Conservation (phyloP, 73 alveolate species). For the Paramecium biaurelia region DNA sequence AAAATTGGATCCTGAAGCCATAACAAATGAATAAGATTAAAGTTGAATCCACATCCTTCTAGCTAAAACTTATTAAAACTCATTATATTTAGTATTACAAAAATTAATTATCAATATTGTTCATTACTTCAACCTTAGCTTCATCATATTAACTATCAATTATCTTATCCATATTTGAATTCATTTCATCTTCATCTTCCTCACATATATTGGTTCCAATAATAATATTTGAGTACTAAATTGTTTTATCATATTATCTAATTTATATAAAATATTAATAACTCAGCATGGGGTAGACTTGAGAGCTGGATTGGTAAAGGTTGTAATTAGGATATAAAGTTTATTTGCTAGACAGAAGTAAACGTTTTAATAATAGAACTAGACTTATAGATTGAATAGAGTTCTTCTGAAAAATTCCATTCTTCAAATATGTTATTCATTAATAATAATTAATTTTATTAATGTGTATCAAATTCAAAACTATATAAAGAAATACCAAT, state of each 20-base stretch:
- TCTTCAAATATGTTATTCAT: background rate
- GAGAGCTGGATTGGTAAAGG: background rate
- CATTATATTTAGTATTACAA: background rate
- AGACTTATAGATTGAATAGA: background rate
- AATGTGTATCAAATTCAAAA: background rate
- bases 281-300: background rate
- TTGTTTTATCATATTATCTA: background rate
- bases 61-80: constrained; percentile 19
- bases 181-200: background rate
- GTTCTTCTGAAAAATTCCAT: background rate
- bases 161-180: background rate
- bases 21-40: constrained; percentile 9
- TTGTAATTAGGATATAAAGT: background rate
- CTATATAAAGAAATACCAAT: background rate
- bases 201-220: background rate
- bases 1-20: constrained; percentile 42
- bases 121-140: background rate
- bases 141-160: background rate
- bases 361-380: background rate
- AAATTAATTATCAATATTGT: background rate
- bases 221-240: background rate
- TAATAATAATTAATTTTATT: background rate
- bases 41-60: constrained; percentile 8
- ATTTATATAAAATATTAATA: background rate
- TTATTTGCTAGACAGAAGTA: background rate